phyloP scores from a whole-genome alignment of 2,329 filamentous ascomycete species.

The Clarireedia monteithiana region DNA sequence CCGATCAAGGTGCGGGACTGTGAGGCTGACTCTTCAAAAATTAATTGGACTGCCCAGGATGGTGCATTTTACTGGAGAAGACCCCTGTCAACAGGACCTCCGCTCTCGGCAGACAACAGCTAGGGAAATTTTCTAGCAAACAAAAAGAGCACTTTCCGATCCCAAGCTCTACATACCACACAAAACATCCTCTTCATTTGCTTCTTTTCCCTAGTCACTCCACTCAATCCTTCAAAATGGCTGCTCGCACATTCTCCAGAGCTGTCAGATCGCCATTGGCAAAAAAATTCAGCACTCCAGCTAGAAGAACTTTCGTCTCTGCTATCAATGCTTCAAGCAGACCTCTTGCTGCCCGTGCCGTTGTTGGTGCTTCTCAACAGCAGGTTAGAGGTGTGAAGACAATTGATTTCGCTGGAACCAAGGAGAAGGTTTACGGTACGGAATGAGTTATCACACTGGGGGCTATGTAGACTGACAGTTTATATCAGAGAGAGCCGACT shows the following conservation, averaged over 20 bases:
- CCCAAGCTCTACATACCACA: not conserved
- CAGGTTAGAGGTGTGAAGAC: constrained; percentile 88
- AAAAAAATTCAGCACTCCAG: constrained; percentile 55
- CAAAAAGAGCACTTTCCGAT: constrained; percentile 5
- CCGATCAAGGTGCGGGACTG: too few species aligned
- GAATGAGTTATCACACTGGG: constrained; percentile 23
- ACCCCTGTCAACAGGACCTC: constrained; percentile 3
- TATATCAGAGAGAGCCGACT: constrained; percentile 82
- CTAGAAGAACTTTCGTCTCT: constrained; percentile 54
- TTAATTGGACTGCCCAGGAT: too few species aligned
- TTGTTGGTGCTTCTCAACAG: constrained; percentile 36
- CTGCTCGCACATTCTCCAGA: constrained; percentile 66
- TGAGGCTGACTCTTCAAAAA: too few species aligned
- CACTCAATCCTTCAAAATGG: constrained; percentile 49
- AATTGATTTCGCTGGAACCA: constrained; percentile 89
- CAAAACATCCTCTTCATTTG: not conserved
- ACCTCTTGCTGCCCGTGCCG: constrained; percentile 42
- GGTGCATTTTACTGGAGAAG: not conserved
- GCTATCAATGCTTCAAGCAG: constrained; percentile 49
- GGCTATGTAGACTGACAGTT: constrained; percentile 19
- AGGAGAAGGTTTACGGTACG: constrained; percentile 88
- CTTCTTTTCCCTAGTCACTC: constrained; percentile 9
- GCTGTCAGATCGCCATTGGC: constrained; percentile 55
- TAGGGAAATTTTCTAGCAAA: constrained; percentile 5
- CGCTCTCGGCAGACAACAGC: not conserved